Base-by-base conservation (phyloP, 305 asterid species). In the Fraxinus paxiana region DNA sequence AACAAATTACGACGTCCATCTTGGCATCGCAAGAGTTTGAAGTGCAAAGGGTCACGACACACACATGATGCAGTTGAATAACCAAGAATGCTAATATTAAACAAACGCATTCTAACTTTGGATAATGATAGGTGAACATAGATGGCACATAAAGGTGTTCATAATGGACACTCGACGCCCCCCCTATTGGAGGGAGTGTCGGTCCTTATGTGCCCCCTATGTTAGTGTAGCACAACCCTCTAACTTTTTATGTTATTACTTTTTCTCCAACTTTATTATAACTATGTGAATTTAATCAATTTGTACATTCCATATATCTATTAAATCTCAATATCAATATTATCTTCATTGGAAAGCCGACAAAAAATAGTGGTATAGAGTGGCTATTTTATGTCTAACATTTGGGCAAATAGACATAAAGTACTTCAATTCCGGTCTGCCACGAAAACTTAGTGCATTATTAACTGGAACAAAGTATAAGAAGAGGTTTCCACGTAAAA, bases 401-500 rank as follows among this genome's bases (percentile, higher is more conserved):
- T 33, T 0, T 69, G 77, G 20, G 59, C 33, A 24, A 26, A 46
- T 15, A 35, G 75, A 28, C 65, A 38, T 56, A 33, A 38, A 38
- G 26, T 15, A 73, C 59, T 77, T 73, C 56, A 73, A 37, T 26
- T 82, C 79, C 43, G 30, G 85, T 82, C 85, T 41, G 82, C 79
- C 82, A 83, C 83, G 41, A 56, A 69, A 28, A 10, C 15, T 10
- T 28, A 67, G 35, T 67, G 38, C 73, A 67, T 67, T 28, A 69
- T 69, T 69, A 38, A 69, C 13, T 24, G 77, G 61, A 41, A 22
- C 51, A 30, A 17, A 10, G 8, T 22, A 20, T 17, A 63, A 9
- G 71, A 61, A 13, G 30, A 30, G 41, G 20, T 0, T 30, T 69
- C 74, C 74, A 69, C 41, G 3, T 12, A 31, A 4, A 41, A 41